phyloP scores from a whole-genome alignment of 1,284 basidiomycete species.

The Inonotus hispidus region DNA sequence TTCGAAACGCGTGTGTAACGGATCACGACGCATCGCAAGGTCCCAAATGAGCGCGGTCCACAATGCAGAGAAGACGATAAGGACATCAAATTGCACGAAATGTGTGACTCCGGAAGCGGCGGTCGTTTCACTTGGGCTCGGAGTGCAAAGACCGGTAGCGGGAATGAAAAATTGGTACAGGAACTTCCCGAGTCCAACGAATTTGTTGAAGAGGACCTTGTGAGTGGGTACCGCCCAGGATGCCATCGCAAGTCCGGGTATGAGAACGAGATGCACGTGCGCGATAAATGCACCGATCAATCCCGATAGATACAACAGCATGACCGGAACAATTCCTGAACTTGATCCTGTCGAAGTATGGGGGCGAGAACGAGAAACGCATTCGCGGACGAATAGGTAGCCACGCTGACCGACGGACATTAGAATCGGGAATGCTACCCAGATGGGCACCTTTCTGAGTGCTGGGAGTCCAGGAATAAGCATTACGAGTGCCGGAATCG shows the following conservation, averaged over 20 bases:
- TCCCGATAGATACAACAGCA: constrained; percentile 14
- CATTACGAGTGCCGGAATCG: constrained; percentile 17
- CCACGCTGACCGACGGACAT: constrained; percentile 12
- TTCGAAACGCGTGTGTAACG: background rate
- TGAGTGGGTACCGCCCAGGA: constrained; percentile 3
- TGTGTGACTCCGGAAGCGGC: constrained; percentile 15
- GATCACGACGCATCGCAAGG: constrained; percentile 8
- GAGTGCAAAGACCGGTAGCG: constrained; percentile 14
- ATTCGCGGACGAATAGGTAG: constrained; percentile 10
- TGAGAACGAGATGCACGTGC: constrained; percentile 17
- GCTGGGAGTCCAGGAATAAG: constrained; percentile 17
- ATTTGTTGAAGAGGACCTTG: constrained; percentile 5
- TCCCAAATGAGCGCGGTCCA: constrained; percentile 18
- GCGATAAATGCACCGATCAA: constrained; percentile 14
- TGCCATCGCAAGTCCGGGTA: constrained; percentile 10
- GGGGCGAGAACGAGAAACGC: background rate
- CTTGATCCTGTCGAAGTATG: background rate
- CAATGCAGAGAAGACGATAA: constrained; percentile 16
- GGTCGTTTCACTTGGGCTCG: constrained; percentile 13
- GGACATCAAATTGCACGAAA: constrained; percentile 18
- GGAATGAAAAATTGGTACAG: constrained; percentile 16
- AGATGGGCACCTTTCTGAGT: constrained; percentile 9
- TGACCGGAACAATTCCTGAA: constrained; percentile 6
- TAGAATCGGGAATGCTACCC: constrained; percentile 19
- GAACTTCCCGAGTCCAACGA: constrained; percentile 6